Base-by-base conservation (phyloP, 257 asterid species). In the Ligustrum vulgare region DNA sequence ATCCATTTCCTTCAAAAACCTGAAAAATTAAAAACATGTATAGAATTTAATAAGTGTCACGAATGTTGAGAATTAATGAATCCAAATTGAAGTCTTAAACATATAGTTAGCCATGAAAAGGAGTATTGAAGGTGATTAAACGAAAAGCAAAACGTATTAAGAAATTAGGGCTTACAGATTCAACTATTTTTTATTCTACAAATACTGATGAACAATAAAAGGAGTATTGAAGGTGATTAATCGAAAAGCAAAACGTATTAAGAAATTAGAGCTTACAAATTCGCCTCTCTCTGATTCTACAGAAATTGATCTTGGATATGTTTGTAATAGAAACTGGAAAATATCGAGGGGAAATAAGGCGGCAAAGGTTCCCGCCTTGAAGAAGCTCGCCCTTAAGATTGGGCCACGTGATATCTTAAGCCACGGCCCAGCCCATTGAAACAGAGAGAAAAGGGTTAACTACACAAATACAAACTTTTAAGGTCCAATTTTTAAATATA, bases 1-100 rank as follows among this genome's bases (percentile, higher is more conserved):
- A 76, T 94, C 97, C 99, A 92, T 94, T 45, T 71, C 78, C 78
- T 82, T 66, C 73, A 10, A 37, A 39, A 23, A 20, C 60, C 12
- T 18, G 31, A 28, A 58, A 25, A 43, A 41, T 32, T 8, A 39
- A 76, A 69, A 41, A 31, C 1, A 67, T 20, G 23, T 34, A 49
- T 37, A 8, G 20, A 20, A 73, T 63, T 22, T 31, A 5, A 41
- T 5, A 3, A n/a, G 20, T 54, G 23, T 49, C 32, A 71, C 23
- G 37, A 69, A 43, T 0, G 62, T n/a, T 18, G 23, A 18, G 62
- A 18, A 51, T 51, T n/a, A 51, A 51, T 1, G 2, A 51, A 51
- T 51, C 22, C 62, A 45, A 51, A 18, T 39, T 51, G 10, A 16
- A 51, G 62, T 16, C 9, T 6, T 45, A 45, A 45, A 45, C 51